Percentiles rank a stretch among this genome's conserved stretches.
Evolutionary conservation across 768 basidiomycete species (phyloP).

Genomic region (Bullera alba): DNA sequence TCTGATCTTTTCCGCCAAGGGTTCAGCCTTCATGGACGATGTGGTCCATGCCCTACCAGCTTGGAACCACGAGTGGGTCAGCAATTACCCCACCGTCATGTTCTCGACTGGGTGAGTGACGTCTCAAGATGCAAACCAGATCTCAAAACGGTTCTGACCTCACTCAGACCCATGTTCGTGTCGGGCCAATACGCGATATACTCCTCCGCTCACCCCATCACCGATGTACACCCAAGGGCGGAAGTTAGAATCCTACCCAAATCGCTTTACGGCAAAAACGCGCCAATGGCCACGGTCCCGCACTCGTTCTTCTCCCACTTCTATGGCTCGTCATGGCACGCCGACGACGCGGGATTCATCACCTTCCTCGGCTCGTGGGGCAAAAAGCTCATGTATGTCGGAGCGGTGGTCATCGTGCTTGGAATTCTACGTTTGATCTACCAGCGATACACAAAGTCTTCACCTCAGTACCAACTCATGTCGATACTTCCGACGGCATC

Average conservation of each 20-base stretch:
- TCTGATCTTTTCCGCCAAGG: slow-evolving; percentile 81
- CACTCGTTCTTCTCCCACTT: slow-evolving; percentile 94
- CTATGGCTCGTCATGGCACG: slow-evolving; percentile 98
- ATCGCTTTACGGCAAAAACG: slow-evolving; percentile 96
- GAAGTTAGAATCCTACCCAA: slow-evolving; percentile 90
- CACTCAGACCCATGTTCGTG: slow-evolving; percentile 81
- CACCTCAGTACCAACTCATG: slow-evolving; percentile 20
- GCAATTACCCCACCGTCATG: slow-evolving; percentile 99
- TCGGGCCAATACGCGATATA: slow-evolving; percentile 90
- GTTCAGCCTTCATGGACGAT: slow-evolving; percentile 82
- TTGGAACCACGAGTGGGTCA: slow-evolving; percentile 87
- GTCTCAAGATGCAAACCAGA: neutral
- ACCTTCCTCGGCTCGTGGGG: slow-evolving; percentile 85
- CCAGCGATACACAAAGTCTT: slow-evolving; percentile 1
- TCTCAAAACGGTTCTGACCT: neutral
- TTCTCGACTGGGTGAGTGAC: slow-evolving; percentile 68
- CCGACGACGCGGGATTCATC: slow-evolving; percentile 96
- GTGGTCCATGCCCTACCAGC: slow-evolving; percentile 83
- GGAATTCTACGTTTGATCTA: slow-evolving; percentile 56
- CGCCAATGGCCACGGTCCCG: slow-evolving; percentile 69
- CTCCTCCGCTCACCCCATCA: slow-evolving; percentile 48
- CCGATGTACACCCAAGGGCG: slow-evolving; percentile 53
- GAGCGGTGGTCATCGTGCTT: slow-evolving; percentile 62
- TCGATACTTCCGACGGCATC: slow-evolving; percentile 17
- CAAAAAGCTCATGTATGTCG: slow-evolving; percentile 78